phyloP scores from a whole-genome alignment of 2,329 filamentous ascomycete species.

The Ceratocystiopsis sp. region DNA sequence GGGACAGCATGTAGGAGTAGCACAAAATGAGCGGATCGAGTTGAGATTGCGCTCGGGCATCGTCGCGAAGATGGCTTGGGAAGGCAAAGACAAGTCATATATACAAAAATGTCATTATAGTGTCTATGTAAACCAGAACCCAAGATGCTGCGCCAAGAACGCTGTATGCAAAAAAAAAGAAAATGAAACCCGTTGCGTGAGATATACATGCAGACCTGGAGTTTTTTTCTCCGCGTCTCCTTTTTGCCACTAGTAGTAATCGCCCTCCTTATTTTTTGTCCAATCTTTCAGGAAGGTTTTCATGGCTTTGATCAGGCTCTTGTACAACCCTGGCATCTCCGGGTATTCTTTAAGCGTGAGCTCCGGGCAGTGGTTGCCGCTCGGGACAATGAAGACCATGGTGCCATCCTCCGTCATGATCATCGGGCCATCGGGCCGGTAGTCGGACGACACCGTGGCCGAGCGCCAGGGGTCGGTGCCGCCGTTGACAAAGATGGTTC shows the following conservation, averaged over 20 bases:
- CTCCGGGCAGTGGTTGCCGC: conserved; percentile 25
- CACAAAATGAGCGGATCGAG: no score
- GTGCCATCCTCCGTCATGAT: conserved; percentile 14
- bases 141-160: neutral
- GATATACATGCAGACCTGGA: no score
- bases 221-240: no score
- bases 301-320: conserved; percentile 3
- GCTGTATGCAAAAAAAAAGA: neutral
- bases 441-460: conserved; percentile 20
- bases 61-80: no score
- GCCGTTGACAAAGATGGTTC: conserved; percentile 24
- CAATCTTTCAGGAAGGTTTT: conserved; percentile 4
- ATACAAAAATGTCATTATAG: neutral
- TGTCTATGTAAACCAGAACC: no score
- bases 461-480: conserved; percentile 24
- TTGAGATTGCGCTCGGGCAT: no score
- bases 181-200: neutral
- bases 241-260: no score
- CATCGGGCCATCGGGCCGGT: conserved; percentile 21
- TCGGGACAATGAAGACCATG: conserved; percentile 19
- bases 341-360: conserved; percentile 7
- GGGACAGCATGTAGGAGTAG: no score
- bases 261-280: no score
- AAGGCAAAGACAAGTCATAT: no score
- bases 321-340: conserved; percentile 1